Conservation (phyloP, 176 grass and related monocot genomes). For the Ensete glaucum region DNA sequence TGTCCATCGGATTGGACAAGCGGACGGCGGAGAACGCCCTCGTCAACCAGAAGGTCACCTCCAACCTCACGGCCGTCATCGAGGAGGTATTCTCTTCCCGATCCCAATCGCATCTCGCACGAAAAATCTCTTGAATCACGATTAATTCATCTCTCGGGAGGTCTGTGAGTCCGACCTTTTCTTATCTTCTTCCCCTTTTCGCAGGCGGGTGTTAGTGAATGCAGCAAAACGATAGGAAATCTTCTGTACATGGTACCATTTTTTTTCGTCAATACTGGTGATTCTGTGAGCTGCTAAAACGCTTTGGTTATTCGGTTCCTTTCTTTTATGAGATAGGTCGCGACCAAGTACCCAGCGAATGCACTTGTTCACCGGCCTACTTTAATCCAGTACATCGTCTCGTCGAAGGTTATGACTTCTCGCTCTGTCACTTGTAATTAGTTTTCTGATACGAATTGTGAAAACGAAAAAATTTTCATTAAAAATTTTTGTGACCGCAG, state of each 20-base stretch:
- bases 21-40: conserved; percentile 77
- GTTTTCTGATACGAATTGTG: not conserved
- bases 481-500: not conserved
- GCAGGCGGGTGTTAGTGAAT: conserved; percentile 55
- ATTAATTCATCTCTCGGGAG: not conserved
- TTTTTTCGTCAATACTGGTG: not conserved
- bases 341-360: conserved; percentile 78
- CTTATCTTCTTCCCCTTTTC: not conserved
- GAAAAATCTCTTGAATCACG: not conserved
- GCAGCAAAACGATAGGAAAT: conserved; percentile 65
- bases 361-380: conserved; percentile 72
- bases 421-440: not conserved
- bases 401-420: conserved; percentile 40
- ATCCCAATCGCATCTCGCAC: not conserved
- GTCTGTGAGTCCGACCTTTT: not conserved
- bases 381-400: conserved; percentile 58
- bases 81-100: conserved; percentile 31
- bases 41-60: conserved; percentile 67
- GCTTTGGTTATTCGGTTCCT: not conserved
- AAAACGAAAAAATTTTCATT: not conserved
- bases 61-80: conserved; percentile 71
- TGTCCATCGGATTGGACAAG: conserved; percentile 74
- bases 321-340: conserved; percentile 48
- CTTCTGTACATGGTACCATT: conserved; percentile 64
- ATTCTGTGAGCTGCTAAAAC: not conserved